phyloP scores from a whole-genome alignment of 1,284 basidiomycete species.

The Tilletia setariae region DNA sequence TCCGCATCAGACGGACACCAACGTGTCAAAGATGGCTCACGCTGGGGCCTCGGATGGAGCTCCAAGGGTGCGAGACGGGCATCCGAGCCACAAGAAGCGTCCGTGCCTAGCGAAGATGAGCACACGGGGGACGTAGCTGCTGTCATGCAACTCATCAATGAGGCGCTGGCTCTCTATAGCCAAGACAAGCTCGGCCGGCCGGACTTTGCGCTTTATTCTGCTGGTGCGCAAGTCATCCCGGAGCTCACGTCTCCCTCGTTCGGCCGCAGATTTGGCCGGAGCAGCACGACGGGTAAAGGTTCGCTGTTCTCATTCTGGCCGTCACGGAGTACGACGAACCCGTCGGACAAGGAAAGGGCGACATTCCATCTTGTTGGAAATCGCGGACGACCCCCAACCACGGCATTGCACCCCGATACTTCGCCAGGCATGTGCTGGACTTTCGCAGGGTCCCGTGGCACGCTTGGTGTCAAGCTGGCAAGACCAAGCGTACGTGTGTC shows the following conservation, averaged over 20 bases:
- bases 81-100: background rate
- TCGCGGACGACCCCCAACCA: slow-evolving; percentile 74
- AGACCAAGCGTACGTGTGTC: slow-evolving; percentile 65
- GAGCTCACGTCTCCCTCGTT: slow-evolving; percentile 70
- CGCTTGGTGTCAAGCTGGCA: slow-evolving; percentile 75
- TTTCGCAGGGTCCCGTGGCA: slow-evolving; percentile 72
- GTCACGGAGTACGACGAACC: too few species aligned
- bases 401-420: slow-evolving; percentile 75
- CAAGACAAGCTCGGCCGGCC: slow-evolving; percentile 75
- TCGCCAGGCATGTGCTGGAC: slow-evolving; percentile 89
- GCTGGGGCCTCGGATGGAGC: background rate
- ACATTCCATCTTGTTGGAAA: slow-evolving; percentile 44
- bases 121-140: background rate
- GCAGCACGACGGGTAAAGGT: too few species aligned
- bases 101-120: background rate
- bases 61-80: background rate
- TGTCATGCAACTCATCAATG: slow-evolving; percentile 72
- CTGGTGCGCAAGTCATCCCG: slow-evolving; percentile 76
- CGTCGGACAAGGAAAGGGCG: too few species aligned
- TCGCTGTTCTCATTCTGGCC: too few species aligned
- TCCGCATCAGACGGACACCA: background rate
- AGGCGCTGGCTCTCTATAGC: slow-evolving; percentile 64
- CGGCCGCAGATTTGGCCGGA: slow-evolving; percentile 60
- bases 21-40: background rate
- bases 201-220: slow-evolving; percentile 81